These are phyloP conservation scores for Chalciporus piperatus DNA, from an alignment of 768 basidiomycete species.

Conservation along the genomic window DNA sequence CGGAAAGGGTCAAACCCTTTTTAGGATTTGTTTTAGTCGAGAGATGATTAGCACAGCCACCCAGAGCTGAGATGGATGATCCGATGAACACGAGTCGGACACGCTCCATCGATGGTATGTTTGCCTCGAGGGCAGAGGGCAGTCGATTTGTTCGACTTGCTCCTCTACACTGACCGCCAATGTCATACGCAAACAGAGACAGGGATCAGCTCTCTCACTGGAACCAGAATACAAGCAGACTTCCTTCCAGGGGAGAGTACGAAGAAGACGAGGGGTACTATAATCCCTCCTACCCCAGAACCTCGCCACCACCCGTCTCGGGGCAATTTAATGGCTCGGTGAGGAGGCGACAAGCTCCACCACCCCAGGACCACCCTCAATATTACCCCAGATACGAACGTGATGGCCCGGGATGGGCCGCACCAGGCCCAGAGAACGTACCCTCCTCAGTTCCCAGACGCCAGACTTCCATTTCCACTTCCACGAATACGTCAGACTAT, in stretches of 20 bases:
- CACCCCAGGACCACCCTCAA: slow-evolving; percentile 10
- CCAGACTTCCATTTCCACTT: slow-evolving; percentile 13
- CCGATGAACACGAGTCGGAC: slow-evolving; percentile 1
- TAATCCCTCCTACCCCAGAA: slow-evolving; percentile 6
- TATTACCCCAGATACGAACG: slow-evolving; percentile 21
- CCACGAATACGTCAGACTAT: slow-evolving; percentile 21
- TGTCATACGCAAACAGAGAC: slow-evolving; percentile 6
- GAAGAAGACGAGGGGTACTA: slow-evolving; percentile 17
- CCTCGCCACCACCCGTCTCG: background rate
- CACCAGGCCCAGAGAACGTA: slow-evolving; percentile 10
- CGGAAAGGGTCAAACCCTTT: background rate
- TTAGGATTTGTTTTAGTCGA: no score
- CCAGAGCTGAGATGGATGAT: background rate
- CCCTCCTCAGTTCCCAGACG: slow-evolving; percentile 14
- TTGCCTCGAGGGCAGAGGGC: slow-evolving; percentile 1
- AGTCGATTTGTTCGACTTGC: background rate
- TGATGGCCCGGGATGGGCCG: slow-evolving; percentile 17
- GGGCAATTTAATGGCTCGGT: background rate
- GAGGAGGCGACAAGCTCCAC: slow-evolving; percentile 18
- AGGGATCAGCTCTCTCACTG: background rate
- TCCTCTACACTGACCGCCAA: background rate
- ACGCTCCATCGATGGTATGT: slow-evolving; percentile 6
- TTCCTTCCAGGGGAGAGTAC: slow-evolving; percentile 7
- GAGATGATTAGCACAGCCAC: background rate
- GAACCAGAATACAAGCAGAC: background rate